Conservation (phyloP, 345 rosid genomes). For the Lepidium didymum region DNA sequence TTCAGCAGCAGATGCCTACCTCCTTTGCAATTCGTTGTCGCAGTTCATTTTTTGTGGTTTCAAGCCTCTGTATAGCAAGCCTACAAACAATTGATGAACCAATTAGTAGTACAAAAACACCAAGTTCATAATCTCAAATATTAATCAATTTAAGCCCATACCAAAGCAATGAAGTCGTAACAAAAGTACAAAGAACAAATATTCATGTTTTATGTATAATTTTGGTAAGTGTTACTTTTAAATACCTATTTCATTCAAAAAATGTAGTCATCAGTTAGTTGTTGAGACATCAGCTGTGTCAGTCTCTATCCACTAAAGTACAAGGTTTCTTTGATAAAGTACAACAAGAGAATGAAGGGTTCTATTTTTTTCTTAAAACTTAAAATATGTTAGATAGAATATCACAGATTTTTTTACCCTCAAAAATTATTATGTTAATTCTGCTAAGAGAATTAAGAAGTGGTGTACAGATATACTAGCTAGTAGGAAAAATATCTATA, state of each 20-base stretch:
- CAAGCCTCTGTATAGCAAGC: slow-evolving; percentile 96
- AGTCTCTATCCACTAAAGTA: neutral
- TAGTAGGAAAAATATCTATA: neutral
- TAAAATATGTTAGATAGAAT: neutral
- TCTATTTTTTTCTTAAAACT: too few species aligned
- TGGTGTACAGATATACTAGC: neutral
- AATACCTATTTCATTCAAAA: neutral
- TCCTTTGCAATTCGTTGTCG: slow-evolving; percentile 93
- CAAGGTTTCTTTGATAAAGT: neutral
- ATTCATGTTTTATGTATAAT: neutral
- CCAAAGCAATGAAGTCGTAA: neutral
- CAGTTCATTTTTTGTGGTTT: slow-evolving; percentile 89
- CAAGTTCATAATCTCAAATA: neutral
- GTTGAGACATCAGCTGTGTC: neutral
- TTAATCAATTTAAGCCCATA: neutral
- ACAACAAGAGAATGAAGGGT: neutral
- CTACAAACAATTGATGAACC: slow-evolving; percentile 33
- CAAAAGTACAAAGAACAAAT: neutral
- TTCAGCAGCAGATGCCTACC: slow-evolving; percentile 42
- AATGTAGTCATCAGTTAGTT: neutral
- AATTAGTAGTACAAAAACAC: slow-evolving; percentile 3
- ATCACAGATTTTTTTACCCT: neutral
- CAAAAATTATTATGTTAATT: neutral
- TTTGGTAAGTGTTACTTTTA: neutral
- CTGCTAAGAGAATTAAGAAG: neutral